A percentile compares a stretch with the other conserved stretches of the same genome.
Conservation (phyloP, 345 rosid genomes). For the Triadica sebifera region DNA sequence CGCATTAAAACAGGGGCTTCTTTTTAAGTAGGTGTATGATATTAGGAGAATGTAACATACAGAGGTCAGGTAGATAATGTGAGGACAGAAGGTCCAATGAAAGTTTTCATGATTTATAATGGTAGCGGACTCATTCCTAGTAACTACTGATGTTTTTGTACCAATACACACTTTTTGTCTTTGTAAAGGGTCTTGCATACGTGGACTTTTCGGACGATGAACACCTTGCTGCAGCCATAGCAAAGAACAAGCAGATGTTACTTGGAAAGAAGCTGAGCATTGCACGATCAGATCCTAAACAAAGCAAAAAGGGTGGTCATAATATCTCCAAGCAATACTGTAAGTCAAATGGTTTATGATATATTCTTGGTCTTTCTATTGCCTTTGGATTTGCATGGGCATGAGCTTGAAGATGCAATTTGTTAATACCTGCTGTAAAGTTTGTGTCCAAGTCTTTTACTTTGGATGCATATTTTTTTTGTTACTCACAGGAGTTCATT, state of each 20-base stretch:
- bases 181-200: constrained; percentile 82
- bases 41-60: not conserved
- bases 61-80: not conserved
- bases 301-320: constrained; percentile 39
- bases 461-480: not conserved
- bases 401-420: not conserved
- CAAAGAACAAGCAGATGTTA: constrained; percentile 72
- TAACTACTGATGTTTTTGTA: not conserved
- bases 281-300: constrained; percentile 68
- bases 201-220: constrained; percentile 78
- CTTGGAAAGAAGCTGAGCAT: constrained; percentile 74
- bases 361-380: not conserved
- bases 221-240: constrained; percentile 70
- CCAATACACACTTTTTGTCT: not conserved
- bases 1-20: not conserved
- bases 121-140: not conserved
- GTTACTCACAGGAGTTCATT: no score
- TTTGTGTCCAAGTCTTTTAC: not conserved
- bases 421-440: not conserved
- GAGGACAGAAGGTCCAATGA: not conserved
- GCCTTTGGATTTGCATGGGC: not conserved
- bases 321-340: constrained; percentile 29
- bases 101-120: not conserved
- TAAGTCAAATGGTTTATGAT: constrained; percentile 16
- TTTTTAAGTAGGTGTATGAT: not conserved